Percentiles rank a stretch among this genome's conserved stretches.
phyloP scores from a whole-genome alignment of 495 filamentous ascomycete species.

The Symbiotaphrina buchneri region DNA sequence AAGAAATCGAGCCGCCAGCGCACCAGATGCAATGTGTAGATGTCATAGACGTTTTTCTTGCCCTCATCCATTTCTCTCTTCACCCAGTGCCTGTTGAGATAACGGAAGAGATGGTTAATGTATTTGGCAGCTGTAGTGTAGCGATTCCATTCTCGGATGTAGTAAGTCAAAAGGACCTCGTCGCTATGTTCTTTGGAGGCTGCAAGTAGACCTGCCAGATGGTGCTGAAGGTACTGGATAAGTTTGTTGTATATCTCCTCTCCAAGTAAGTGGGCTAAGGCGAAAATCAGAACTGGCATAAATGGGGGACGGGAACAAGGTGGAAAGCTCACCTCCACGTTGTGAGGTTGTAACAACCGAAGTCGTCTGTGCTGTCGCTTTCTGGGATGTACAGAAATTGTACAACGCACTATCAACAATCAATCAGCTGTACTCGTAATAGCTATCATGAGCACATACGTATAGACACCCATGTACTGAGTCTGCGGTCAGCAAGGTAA shows the following conservation, averaged over 20 bases:
- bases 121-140: slow-evolving; percentile 92
- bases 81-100: slow-evolving; percentile 97
- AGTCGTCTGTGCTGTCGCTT: slow-evolving; percentile 31
- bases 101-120: slow-evolving; percentile 90
- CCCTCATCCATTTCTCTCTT: slow-evolving; percentile 98
- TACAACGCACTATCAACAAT: slow-evolving; percentile 51
- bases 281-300: slow-evolving; percentile 4
- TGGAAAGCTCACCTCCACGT: slow-evolving; percentile 43
- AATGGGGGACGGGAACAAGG: neutral
- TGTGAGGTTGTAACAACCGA: slow-evolving; percentile 33
- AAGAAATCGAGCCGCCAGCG: slow-evolving; percentile 91
- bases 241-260: slow-evolving; percentile 92
- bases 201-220: slow-evolving; percentile 41
- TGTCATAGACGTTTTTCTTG: slow-evolving; percentile 95
- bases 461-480: slow-evolving; percentile 95
- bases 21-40: slow-evolving; percentile 90
- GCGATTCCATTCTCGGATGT: slow-evolving; percentile 88
- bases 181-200: slow-evolving; percentile 59
- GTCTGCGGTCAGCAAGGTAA: slow-evolving; percentile 12
- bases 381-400: slow-evolving; percentile 98
- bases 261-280: slow-evolving; percentile 67
- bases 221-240: slow-evolving; percentile 55
- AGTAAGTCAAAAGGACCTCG: slow-evolving; percentile 81
- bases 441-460: slow-evolving; percentile 28
- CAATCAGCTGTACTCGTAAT: neutral